phyloP scores from a whole-genome alignment of 305 asterid species.

The Rubia occidens region DNA sequence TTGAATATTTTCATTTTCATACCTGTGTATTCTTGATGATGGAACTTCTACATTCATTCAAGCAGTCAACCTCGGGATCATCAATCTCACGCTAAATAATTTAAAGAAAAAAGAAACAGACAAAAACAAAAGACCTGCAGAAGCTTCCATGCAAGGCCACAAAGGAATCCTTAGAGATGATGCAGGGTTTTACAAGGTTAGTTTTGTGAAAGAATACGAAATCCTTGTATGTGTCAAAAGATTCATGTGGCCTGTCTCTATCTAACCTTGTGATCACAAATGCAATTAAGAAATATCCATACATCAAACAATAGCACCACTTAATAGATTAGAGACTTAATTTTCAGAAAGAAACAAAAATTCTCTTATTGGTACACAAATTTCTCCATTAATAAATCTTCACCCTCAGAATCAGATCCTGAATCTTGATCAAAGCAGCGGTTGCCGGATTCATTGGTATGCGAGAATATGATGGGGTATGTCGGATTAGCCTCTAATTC shows the following conservation, averaged over 20 bases:
- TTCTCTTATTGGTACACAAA: not conserved
- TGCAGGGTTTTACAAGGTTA: too few species aligned
- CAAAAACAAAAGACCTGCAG: not conserved
- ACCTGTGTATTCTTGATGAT: not conserved
- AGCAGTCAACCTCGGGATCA: not conserved
- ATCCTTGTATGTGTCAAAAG: too few species aligned
- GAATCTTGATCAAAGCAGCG: not conserved
- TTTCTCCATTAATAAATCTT: not conserved
- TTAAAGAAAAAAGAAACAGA: not conserved
- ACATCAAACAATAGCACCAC: too few species aligned
- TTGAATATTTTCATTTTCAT: not conserved
- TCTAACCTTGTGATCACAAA: too few species aligned
- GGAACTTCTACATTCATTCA: not conserved
- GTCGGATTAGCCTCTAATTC: not conserved
- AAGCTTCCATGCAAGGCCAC: not conserved
- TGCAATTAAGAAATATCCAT: too few species aligned
- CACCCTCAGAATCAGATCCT: not conserved
- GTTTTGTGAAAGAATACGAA: too few species aligned
- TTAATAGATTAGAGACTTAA: not conserved
- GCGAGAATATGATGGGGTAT: not conserved
- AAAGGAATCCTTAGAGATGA: not conserved
- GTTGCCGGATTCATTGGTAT: too few species aligned
- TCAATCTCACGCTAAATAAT: not conserved
- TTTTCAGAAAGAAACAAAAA: not conserved
- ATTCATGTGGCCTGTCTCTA: too few species aligned